Evolutionary conservation across 768 basidiomycete species (phyloP).

Genomic region (Amanita molliuscula): DNA sequence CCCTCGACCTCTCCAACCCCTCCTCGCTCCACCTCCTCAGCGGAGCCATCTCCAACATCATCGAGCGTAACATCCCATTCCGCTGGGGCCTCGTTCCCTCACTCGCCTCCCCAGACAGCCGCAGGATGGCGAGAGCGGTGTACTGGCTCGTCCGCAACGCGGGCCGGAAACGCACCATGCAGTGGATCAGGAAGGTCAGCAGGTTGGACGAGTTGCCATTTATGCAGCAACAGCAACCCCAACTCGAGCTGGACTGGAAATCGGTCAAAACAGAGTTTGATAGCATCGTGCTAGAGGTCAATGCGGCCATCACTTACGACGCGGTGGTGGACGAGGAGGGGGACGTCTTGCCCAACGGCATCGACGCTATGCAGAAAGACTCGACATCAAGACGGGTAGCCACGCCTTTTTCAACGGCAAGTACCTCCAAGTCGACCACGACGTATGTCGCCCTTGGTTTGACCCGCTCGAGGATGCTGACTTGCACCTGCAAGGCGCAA

Average conservation of each 20-base stretch:
- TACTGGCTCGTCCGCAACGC: conserved; percentile 54
- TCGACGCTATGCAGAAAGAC: conserved; percentile 46
- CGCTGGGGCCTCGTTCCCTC: conserved; percentile 82
- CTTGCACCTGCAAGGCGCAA: no score
- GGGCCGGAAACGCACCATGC: conserved; percentile 53
- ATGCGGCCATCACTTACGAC: conserved; percentile 15
- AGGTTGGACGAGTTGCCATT: conserved; percentile 10
- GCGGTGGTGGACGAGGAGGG: conserved; percentile 12
- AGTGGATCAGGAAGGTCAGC: conserved; percentile 51
- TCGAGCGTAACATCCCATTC: conserved; percentile 65
- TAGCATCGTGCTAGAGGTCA: conserved; percentile 26
- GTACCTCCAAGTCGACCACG: conserved; percentile 46
- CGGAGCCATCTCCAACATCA: conserved; percentile 55
- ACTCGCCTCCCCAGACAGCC: conserved; percentile 43
- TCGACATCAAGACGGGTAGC: conserved; percentile 32
- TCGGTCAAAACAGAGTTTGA: neutral
- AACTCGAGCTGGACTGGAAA: neutral
- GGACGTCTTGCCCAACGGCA: conserved; percentile 24
- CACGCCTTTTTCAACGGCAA: conserved; percentile 89
- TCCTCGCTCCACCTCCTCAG: conserved; percentile 52
- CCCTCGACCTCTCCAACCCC: conserved; percentile 67
- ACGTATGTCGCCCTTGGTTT: conserved; percentile 29
- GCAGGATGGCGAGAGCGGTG: conserved; percentile 63
- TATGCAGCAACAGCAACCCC: neutral
- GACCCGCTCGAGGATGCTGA: neutral